Evolutionary conservation across 2,329 filamentous ascomycete genomes (phyloP).

Genomic region (Leptoxyphium fumago): DNA sequence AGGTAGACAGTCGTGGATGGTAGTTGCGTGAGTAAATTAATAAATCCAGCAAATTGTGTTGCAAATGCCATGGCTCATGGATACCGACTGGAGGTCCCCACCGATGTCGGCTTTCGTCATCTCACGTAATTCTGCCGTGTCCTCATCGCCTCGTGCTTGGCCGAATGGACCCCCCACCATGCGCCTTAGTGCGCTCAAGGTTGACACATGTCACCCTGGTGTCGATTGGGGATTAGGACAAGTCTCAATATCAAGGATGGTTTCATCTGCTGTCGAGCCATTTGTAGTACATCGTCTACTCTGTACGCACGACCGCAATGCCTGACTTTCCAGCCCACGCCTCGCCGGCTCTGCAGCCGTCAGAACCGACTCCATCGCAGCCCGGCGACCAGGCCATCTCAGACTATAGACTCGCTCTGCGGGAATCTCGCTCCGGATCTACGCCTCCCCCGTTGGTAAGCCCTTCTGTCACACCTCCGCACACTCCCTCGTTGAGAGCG

Average conservation of each 20-base stretch:
- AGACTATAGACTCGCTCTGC: slow-evolving; percentile 22
- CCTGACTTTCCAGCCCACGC: slow-evolving; percentile 41
- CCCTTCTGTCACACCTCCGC: slow-evolving; percentile 29
- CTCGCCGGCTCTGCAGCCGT: slow-evolving; percentile 35
- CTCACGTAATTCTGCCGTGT: background rate
- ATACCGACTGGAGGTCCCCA: too few species aligned
- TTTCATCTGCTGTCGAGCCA: background rate
- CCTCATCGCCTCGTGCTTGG: too few species aligned
- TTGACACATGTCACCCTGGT: background rate
- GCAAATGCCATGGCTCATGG: too few species aligned
- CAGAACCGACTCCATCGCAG: slow-evolving; percentile 37
- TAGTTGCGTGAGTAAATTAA: too few species aligned
- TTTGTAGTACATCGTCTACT: background rate
- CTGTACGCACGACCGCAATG: slow-evolving; percentile 24
- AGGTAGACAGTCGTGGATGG: too few species aligned
- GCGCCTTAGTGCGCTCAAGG: too few species aligned
- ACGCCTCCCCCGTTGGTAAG: slow-evolving; percentile 30
- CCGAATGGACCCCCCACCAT: too few species aligned
- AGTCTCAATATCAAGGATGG: too few species aligned
- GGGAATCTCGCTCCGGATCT: slow-evolving; percentile 6
- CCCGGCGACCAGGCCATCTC: slow-evolving; percentile 23
- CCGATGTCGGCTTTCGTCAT: background rate
- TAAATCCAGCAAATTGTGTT: too few species aligned
- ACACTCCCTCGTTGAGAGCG: slow-evolving; percentile 6
- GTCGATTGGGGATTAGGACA: too few species aligned